phyloP scores from a whole-genome alignment of 768 basidiomycete species.

The Dioszegia aurantiaca region DNA sequence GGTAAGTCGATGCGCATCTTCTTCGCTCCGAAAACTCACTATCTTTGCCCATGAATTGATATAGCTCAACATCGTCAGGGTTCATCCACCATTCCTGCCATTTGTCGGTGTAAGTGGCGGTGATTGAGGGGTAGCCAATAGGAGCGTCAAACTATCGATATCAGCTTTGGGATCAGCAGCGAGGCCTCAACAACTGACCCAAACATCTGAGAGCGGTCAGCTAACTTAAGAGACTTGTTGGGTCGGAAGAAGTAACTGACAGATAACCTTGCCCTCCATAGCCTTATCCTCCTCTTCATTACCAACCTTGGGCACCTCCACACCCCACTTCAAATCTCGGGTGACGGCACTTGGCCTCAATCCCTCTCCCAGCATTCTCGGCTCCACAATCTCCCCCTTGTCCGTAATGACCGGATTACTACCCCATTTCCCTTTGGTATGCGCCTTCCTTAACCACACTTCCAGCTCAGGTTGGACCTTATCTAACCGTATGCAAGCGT shows the following conservation, averaged over 20 bases:
- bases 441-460: slow-evolving; percentile 79
- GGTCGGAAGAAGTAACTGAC: slow-evolving; percentile 59
- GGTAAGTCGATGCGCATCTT: neutral
- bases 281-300: slow-evolving; percentile 72
- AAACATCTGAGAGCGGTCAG: slow-evolving; percentile 65
- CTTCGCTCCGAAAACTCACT: slow-evolving; percentile 51
- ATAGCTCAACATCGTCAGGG: slow-evolving; percentile 79
- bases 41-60: slow-evolving; percentile 99
- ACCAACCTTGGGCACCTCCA: slow-evolving; percentile 71
- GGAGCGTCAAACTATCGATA: slow-evolving; percentile 81
- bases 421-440: slow-evolving; percentile 83
- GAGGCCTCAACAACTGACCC: slow-evolving; percentile 62
- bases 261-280: slow-evolving; percentile 92
- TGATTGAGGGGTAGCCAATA: slow-evolving; percentile 95
- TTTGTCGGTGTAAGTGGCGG: slow-evolving; percentile 86
- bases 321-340: slow-evolving; percentile 92
- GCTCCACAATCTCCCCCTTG: slow-evolving; percentile 84
- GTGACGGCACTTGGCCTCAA: slow-evolving; percentile 87
- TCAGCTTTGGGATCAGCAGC: neutral
- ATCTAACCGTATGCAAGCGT: slow-evolving; percentile 89
- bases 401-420: slow-evolving; percentile 84
- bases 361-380: slow-evolving; percentile 73
- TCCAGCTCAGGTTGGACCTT: slow-evolving; percentile 75
- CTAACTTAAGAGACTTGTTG: neutral
- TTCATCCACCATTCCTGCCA: slow-evolving; percentile 99